phyloP scores from a whole-genome alignment of 202 grass and related monocot species.

The Setaria viridis region DNA sequence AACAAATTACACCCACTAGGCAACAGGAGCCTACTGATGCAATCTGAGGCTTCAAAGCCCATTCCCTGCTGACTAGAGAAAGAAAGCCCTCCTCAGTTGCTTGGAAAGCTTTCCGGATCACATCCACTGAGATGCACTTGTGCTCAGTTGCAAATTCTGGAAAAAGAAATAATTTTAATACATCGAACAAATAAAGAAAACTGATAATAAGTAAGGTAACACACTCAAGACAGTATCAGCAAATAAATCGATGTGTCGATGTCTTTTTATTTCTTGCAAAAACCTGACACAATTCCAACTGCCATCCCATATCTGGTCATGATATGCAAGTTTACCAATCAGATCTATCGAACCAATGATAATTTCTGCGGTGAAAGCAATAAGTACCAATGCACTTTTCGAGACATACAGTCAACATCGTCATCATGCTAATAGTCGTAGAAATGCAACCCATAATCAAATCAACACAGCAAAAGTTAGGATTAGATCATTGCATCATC shows the following conservation, averaged over 20 bases:
- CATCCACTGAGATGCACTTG: conserved; percentile 76
- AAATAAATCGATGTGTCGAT: not conserved
- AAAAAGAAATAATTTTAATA: conserved; percentile 37
- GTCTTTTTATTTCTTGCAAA: not conserved
- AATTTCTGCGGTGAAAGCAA: conserved; percentile 18
- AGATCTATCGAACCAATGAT: conserved; percentile 34
- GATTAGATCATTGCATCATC: conserved; percentile 39
- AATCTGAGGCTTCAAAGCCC: conserved; percentile 80
- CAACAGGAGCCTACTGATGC: conserved; percentile 93
- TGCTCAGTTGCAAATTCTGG: conserved; percentile 86
- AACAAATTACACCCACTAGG: conserved; percentile 75
- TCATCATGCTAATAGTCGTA: conserved; percentile 11
- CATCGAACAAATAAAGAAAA: conserved; percentile 19
- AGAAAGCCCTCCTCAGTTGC: conserved; percentile 88
- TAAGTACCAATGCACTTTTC: conserved; percentile 29
- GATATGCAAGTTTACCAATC: conserved; percentile 23
- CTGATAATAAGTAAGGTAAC: not conserved
- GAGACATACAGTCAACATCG: conserved; percentile 11
- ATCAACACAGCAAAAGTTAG: conserved; percentile 21
- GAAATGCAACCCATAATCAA: conserved; percentile 19
- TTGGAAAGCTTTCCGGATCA: conserved; percentile 82
- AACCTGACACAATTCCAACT: not conserved
- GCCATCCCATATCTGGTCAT: not conserved
- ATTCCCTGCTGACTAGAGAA: conserved; percentile 76
- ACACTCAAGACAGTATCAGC: not conserved